Conservation (phyloP, 306 rosid species). For the Cucumis melo region DNA sequence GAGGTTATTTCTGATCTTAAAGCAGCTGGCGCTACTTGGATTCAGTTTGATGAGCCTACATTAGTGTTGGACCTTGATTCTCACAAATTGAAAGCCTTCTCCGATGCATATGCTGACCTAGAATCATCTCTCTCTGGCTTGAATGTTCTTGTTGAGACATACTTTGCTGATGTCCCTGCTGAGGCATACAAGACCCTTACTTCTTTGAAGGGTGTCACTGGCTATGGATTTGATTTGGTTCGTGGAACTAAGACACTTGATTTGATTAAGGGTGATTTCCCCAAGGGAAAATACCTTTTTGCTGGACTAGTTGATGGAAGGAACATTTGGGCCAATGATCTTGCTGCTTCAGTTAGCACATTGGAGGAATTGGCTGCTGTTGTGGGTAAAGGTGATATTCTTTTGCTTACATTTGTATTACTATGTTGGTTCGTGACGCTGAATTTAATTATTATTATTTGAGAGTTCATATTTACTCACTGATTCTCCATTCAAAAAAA, state of each 20-base stretch:
- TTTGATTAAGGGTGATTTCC: conserved; percentile 62
- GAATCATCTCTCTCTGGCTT: conserved; percentile 60
- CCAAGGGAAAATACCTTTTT: conserved; percentile 55
- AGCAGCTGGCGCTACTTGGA: conserved; percentile 77
- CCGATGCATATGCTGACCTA: conserved; percentile 40
- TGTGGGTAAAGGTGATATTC: conserved; percentile 54
- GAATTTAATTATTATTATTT: background rate
- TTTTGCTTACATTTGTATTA: background rate
- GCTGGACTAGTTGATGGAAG: conserved; percentile 93
- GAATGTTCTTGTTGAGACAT: conserved; percentile 57
- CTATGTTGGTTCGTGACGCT: background rate
- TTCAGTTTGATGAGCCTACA: conserved; percentile 81
- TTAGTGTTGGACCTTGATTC: conserved; percentile 61
- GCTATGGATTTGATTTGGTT: conserved; percentile 69
- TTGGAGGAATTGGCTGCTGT: conserved; percentile 40
- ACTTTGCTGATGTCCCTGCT: conserved; percentile 65
- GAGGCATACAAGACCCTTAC: conserved; percentile 58
- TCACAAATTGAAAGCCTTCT: conserved; percentile 55
- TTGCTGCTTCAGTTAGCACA: conserved; percentile 45
- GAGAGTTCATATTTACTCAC: background rate
- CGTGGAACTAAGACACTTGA: conserved; percentile 69
- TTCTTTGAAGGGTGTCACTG: conserved; percentile 63
- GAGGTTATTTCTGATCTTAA: conserved; percentile 66
- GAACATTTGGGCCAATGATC: conserved; percentile 79
- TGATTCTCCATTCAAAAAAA: background rate